Percentiles rank a stretch among this genome's conserved stretches.
phyloP scores from a whole-genome alignment of 2,329 filamentous ascomycete species.

The Sordariomycetes sp. region DNA sequence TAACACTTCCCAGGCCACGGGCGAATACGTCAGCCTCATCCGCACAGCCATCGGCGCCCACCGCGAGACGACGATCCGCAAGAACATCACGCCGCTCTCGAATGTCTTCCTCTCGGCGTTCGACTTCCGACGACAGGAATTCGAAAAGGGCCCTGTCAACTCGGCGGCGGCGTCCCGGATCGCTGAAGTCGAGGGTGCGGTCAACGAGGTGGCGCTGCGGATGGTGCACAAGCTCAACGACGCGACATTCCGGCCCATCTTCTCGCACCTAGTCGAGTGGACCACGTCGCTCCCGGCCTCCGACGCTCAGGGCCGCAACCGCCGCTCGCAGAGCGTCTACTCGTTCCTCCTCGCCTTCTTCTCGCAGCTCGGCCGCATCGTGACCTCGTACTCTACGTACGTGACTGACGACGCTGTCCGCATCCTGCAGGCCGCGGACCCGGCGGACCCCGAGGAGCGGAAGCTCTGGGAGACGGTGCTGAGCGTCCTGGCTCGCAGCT shows the following conservation, averaged over 20 bases:
- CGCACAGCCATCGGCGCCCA: conserved; percentile 62
- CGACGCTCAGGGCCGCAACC: conserved; percentile 40
- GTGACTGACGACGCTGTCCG: conserved; percentile 62
- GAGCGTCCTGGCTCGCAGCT: conserved; percentile 58
- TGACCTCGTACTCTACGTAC: conserved; percentile 83
- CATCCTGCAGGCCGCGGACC: conserved; percentile 34
- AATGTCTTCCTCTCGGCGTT: conserved; percentile 45
- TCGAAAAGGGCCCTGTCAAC: conserved; percentile 29
- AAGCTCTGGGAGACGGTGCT: conserved; percentile 59
- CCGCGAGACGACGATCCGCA: conserved; percentile 64
- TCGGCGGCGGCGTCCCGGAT: conserved; percentile 32
- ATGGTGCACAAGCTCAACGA: conserved; percentile 98
- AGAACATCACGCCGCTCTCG: conserved; percentile 59
- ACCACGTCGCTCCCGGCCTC: conserved; percentile 47
- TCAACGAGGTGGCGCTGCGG: conserved; percentile 64
- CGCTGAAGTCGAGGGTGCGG: conserved; percentile 44
- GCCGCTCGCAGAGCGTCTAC: conserved; percentile 66
- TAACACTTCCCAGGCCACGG: conserved; percentile 38
- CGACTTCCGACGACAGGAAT: conserved; percentile 50
- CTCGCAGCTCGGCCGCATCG: conserved; percentile 77
- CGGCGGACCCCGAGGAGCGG: conserved; percentile 32
- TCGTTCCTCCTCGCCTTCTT: conserved; percentile 73
- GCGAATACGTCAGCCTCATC: conserved; percentile 58
- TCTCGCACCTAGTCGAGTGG: conserved; percentile 78
- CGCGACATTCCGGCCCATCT: conserved; percentile 81